Evolutionary conservation across 129 eudicot genomes (phyloP).

Genomic region (Glebionis coronaria): DNA sequence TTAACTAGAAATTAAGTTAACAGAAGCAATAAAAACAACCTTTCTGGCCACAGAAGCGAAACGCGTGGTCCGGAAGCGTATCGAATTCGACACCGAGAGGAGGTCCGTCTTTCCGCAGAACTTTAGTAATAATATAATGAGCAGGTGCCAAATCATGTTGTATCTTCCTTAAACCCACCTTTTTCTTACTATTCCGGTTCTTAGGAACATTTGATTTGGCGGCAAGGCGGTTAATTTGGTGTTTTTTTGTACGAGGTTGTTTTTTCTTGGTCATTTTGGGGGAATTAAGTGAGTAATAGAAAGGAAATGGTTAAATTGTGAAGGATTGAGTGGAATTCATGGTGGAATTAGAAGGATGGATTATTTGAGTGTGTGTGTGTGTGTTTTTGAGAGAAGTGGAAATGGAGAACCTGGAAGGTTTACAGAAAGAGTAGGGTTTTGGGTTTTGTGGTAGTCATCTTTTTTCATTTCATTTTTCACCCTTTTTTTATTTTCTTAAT

Average conservation of each 20-base stretch:
- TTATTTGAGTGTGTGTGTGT: conserved; percentile 8
- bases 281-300: background rate
- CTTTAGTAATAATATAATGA: conserved; percentile 50
- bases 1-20: background rate
- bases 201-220: conserved; percentile 32
- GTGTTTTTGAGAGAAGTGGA: conserved; percentile 3
- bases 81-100: conserved; percentile 71
- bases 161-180: conserved; percentile 24
- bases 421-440: conserved; percentile 41
- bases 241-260: conserved; percentile 21
- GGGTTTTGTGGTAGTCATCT: conserved; percentile 33
- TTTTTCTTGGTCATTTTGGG: conserved; percentile 28
- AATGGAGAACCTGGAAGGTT: conserved; percentile 27
- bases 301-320: conserved; percentile 13
- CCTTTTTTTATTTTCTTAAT: background rate
- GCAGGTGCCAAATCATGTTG: conserved; percentile 53
- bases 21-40: conserved; percentile 13
- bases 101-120: conserved; percentile 81
- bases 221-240: conserved; percentile 26
- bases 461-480: conserved; percentile 6
- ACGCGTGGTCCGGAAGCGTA: conserved; percentile 60
- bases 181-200: conserved; percentile 31
- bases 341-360: conserved; percentile 8
- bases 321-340: conserved; percentile 13
- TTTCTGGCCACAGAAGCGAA: conserved; percentile 32